phyloP scores from a whole-genome alignment of 2,329 filamentous ascomycete species.

The Claviceps maximensis region DNA sequence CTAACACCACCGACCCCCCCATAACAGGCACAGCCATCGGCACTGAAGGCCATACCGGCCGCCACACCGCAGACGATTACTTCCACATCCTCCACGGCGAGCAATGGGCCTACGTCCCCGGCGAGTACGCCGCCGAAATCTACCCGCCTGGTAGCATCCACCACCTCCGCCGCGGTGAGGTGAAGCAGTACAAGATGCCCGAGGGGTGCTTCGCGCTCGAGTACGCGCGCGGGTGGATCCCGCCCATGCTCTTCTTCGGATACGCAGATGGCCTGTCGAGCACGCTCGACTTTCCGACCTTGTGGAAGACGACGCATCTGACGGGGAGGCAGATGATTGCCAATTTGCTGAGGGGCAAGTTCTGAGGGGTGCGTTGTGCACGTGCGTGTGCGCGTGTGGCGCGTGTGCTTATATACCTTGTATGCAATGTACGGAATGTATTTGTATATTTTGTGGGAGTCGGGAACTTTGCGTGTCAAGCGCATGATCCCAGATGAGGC shows the following conservation, averaged over 20 bases:
- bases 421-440: no score
- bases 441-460: no score
- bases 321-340: conserved; percentile 64
- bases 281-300: conserved; percentile 72
- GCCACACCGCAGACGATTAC: conserved; percentile 88
- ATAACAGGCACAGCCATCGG: conserved; percentile 54
- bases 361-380: conserved; percentile 27
- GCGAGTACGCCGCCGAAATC: conserved; percentile 52
- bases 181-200: conserved; percentile 77
- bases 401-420: neutral
- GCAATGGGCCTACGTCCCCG: conserved; percentile 62
- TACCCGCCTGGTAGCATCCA: conserved; percentile 59
- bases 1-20: neutral
- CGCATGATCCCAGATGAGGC: no score
- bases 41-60: conserved; percentile 77
- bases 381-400: no score
- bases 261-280: conserved; percentile 66
- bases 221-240: conserved; percentile 81
- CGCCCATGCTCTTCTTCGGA: conserved; percentile 83
- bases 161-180: conserved; percentile 55
- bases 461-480: no score
- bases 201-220: conserved; percentile 67
- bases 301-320: conserved; percentile 65
- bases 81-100: conserved; percentile 78
- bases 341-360: conserved; percentile 59